A percentile compares a stretch with the other conserved stretches of the same genome.
Conservation (phyloP, 164 flowering plant genomes). For the Nymphaea colorata region DNA sequence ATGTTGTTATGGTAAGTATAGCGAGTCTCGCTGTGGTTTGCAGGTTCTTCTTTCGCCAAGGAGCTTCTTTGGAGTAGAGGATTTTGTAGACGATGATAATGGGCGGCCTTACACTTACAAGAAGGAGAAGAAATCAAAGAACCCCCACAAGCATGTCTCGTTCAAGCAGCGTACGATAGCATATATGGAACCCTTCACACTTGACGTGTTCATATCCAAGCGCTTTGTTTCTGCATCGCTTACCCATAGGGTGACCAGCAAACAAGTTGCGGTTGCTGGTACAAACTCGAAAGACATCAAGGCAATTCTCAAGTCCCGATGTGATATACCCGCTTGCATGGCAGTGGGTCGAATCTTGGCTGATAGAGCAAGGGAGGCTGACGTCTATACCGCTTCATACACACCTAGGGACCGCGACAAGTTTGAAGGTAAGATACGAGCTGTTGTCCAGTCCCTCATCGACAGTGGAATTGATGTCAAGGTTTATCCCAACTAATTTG, state of each 20-base stretch:
- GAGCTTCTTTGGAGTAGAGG: constrained; percentile 95
- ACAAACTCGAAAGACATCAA: constrained; percentile 94
- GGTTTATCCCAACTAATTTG: constrained; percentile 56
- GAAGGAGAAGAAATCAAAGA: constrained; percentile 84
- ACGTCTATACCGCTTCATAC: constrained; percentile 78
- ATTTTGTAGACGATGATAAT: constrained; percentile 76
- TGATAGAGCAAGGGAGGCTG: constrained; percentile 81
- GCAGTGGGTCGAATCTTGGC: constrained; percentile 68
- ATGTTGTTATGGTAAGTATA: too few species aligned
- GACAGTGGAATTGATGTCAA: constrained; percentile 88
- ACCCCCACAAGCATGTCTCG: constrained; percentile 71
- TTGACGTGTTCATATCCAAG: constrained; percentile 85
- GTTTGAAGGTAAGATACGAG: constrained; percentile 95
- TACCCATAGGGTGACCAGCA: constrained; percentile 81
- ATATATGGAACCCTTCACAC: constrained; percentile 87
- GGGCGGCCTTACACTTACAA: constrained; percentile 84
- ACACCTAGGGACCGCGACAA: constrained; percentile 90
- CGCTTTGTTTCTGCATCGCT: constrained; percentile 91
- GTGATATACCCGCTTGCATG: constrained; percentile 86
- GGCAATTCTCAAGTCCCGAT: constrained; percentile 66
- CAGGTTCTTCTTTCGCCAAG: constrained; percentile 56
- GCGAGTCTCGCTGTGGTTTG: background rate
- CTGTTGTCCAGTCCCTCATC: constrained; percentile 88
- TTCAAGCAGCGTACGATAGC: constrained; percentile 82
- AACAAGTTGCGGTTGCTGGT: constrained; percentile 95